Evolutionary conservation across 257 asterid genomes (phyloP).

Genomic region (Sherardia arvensis): DNA sequence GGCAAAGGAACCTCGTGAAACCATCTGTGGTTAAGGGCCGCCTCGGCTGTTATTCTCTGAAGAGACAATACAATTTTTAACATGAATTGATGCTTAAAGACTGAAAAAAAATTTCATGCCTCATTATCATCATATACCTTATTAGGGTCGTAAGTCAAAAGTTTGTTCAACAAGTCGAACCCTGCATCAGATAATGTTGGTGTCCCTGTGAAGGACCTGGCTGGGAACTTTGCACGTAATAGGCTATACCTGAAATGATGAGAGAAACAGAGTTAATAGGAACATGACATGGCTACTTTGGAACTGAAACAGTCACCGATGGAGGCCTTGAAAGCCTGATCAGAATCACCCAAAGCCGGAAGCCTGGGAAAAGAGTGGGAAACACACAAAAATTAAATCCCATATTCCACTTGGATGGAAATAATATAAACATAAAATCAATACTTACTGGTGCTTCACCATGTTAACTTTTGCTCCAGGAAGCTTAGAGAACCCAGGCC

Average conservation of each 20-base stretch:
- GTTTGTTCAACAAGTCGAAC: conserved; percentile 68
- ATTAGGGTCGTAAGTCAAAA: conserved; percentile 72
- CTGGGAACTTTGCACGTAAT: conserved; percentile 65
- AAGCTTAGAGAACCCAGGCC: conserved; percentile 86
- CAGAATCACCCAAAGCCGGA: conserved; percentile 90
- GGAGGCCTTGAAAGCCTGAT: conserved; percentile 65
- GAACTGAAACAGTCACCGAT: conserved; percentile 33
- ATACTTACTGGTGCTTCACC: conserved; percentile 76
- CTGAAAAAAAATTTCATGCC: too few species aligned
- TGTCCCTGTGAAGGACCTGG: conserved; percentile 57
- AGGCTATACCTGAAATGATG: conserved; percentile 61
- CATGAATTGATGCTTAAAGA: too few species aligned
- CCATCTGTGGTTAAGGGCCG: conserved; percentile 80
- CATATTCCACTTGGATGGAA: conserved; percentile 8
- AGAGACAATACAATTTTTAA: conserved; percentile 1
- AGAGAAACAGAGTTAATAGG: conserved; percentile 36
- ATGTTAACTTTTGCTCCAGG: conserved; percentile 75
- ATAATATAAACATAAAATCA: conserved; percentile 18
- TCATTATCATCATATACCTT: conserved; percentile 41
- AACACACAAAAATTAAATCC: conserved; percentile 41
- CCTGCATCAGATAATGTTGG: conserved; percentile 87
- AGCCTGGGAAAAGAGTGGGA: conserved; percentile 82
- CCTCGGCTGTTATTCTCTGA: conserved; percentile 74
- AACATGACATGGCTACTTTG: conserved; percentile 18
- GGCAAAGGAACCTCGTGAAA: conserved; percentile 79